Evolutionary conservation across 495 filamentous ascomycete species (phyloP).

Genomic region (Penicillium pancosmium): DNA sequence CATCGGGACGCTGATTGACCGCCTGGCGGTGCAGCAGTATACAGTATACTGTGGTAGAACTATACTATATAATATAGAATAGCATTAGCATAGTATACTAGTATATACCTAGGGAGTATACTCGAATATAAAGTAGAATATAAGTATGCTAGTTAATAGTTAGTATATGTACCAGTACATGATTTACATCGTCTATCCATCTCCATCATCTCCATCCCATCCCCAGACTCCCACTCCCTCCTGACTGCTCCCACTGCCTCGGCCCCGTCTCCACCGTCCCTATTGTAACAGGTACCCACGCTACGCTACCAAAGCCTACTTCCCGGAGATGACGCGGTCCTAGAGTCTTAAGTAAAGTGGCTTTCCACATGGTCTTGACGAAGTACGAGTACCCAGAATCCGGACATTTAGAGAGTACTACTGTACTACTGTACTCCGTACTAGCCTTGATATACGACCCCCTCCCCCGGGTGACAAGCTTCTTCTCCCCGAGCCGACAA

Average conservation of each 20-base stretch:
- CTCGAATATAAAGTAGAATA: no score
- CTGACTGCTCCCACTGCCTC: not conserved
- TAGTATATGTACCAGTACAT: no score
- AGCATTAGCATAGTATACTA: not conserved
- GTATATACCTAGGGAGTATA: no score
- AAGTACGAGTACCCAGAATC: no score
- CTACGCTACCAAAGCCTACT: not conserved
- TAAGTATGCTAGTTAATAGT: no score
- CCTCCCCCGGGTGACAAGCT: no score
- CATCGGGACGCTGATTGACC: slow-evolving; percentile 44
- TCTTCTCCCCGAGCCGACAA: no score
- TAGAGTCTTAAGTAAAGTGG: not conserved
- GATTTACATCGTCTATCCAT: no score
- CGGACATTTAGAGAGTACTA: no score
- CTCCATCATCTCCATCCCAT: not conserved
- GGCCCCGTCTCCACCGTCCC: not conserved
- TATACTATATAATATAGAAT: not conserved
- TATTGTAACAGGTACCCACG: not conserved
- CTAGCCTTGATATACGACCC: no score
- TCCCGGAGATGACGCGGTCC: not conserved
- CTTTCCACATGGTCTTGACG: not conserved
- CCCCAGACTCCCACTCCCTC: not conserved
- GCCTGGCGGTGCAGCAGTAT: slow-evolving; percentile 1
- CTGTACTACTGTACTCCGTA: no score
- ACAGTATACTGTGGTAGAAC: not conserved